Conservation (phyloP, 2,329 filamentous ascomycete species). For the Penicillium sp. region DNA sequence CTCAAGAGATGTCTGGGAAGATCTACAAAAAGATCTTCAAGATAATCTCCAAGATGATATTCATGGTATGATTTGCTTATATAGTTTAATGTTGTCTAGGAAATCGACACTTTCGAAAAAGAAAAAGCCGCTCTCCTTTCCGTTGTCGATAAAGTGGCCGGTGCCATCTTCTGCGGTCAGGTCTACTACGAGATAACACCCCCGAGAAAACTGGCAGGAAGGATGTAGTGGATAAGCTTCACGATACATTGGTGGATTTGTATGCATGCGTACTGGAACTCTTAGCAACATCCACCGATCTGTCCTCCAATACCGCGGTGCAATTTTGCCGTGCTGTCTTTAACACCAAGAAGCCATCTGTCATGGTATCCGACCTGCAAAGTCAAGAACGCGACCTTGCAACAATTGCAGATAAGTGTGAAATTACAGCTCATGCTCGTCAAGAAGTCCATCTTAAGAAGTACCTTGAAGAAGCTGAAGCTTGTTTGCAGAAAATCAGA, state of each 20-base stretch:
- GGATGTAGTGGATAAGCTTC: constrained; percentile 1
- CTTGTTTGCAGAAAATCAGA: background rate
- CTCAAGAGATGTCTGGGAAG: too few species aligned
- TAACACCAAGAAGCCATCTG: background rate
- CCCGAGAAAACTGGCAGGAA: background rate
- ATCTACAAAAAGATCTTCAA: too few species aligned
- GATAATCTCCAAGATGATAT: too few species aligned
- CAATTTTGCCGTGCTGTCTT: background rate
- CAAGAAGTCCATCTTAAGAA: background rate
- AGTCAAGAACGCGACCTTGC: background rate
- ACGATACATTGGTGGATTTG: background rate
- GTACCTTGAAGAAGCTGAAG: background rate
- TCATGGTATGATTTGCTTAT: background rate
- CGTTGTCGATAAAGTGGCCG: background rate
- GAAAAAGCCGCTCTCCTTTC: background rate
- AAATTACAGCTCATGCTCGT: constrained; percentile 1
- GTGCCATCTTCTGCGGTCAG: background rate
- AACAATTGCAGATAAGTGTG: background rate
- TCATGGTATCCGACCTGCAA: background rate
- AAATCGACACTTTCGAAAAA: background rate
- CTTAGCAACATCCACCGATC: background rate
- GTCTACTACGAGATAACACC: constrained; percentile 1
- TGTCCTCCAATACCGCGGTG: background rate
- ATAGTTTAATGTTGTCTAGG: background rate
- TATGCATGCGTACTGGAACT: background rate